These are phyloP conservation scores for Dactylis glomerata DNA, from an alignment of 176 grass and related monocot species.

Conservation along the genomic window DNA sequence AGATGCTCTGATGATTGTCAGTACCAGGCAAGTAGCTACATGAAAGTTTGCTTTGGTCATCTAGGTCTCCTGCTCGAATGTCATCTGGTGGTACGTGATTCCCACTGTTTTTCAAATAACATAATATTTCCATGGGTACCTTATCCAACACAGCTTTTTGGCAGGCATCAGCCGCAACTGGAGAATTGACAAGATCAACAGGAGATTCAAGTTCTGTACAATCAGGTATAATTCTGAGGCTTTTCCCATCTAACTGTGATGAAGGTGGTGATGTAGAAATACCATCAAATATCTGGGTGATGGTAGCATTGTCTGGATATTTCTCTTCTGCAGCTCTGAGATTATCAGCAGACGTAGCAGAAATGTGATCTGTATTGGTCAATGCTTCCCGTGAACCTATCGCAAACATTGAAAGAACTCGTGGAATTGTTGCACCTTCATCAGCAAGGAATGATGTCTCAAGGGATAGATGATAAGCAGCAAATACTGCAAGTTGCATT, in stretches of 20 bases:
- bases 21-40: conserved; percentile 49
- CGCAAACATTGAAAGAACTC: conserved; percentile 33
- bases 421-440: conserved; percentile 66
- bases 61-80: conserved; percentile 29
- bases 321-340: conserved; percentile 16
- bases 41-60: conserved; percentile 40
- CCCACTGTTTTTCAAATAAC: conserved; percentile 3
- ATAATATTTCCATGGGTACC: conserved; percentile 2
- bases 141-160: conserved; percentile 18
- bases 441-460: conserved; percentile 87
- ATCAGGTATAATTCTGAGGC: not conserved
- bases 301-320: conserved; percentile 14
- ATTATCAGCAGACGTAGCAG: conserved; percentile 22
- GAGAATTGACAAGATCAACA: conserved; percentile 12
- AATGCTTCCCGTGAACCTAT: conserved; percentile 12
- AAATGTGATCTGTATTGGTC: not conserved
- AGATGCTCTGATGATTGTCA: conserved; percentile 68
- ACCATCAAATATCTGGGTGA: conserved; percentile 28
- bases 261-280: conserved; percentile 26
- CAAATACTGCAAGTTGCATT: conserved; percentile 72
- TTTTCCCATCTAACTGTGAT: conserved; percentile 22
- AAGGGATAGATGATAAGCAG: conserved; percentile 83
- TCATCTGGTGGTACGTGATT: conserved; percentile 14
- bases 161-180: not conserved
- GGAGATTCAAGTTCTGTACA: conserved; percentile 21